Percentiles rank a stretch among this genome's conserved stretches.
Evolutionary conservation across 2,329 filamentous ascomycete species (phyloP).

Genomic region (Xylaria multiplex): DNA sequence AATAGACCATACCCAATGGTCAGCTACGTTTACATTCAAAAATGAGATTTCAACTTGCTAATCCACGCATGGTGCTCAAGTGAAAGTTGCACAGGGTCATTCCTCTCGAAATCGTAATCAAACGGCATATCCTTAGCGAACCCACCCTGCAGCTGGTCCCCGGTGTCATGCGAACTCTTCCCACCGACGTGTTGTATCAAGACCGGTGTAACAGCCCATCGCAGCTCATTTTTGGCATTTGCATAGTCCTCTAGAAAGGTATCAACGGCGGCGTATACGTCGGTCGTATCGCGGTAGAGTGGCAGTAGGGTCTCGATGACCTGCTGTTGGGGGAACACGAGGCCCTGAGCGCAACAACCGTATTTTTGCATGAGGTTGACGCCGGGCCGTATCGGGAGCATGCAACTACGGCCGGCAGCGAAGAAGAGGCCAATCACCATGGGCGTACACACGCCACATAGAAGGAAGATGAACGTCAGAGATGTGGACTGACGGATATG

Average conservation of each 20-base stretch:
- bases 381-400: neutral
- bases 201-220: neutral
- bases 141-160: neutral
- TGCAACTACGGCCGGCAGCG: neutral
- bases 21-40: no score
- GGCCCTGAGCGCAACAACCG: neutral
- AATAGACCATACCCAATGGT: no score
- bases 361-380: neutral
- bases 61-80: neutral
- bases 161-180: neutral
- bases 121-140: neutral
- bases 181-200: neutral
- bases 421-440: neutral
- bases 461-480: no score
- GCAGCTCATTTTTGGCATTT: neutral
- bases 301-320: neutral
- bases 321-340: neutral
- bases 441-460: no score
- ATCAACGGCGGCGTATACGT: neutral
- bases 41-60: neutral
- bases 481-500: no score
- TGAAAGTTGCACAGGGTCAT: neutral
- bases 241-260: neutral
- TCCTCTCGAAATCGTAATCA: neutral
- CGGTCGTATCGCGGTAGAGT: neutral